Evolutionary conservation across 371 early-diverging fungal species (phyloP), one percentile per base, ranked within the genome.

Genomic region (Dipsacomyces acuminosporus): DNA sequence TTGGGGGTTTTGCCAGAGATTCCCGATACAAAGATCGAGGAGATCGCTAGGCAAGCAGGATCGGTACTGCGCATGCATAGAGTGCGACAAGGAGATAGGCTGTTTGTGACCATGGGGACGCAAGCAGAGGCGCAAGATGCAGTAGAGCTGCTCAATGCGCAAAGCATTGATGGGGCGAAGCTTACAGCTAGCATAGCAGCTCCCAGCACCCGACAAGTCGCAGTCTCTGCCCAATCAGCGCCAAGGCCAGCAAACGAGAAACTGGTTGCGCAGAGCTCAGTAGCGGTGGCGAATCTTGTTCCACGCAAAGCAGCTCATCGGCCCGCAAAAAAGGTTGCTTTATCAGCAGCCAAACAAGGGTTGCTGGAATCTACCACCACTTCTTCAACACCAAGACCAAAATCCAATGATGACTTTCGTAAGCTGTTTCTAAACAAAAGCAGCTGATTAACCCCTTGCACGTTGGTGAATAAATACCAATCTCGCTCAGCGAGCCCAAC

Each of bases 1-100:
- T 34, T 23, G 8, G 66, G 66, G 11, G 61, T 66, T 34, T 56
- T 62, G 25, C 49, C 45, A 41, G 56, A 56, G 15, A 57, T 62
- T 2, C 38, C 50, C 2, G 61, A 56, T 47, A 61, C 61, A 40
- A 30, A 57, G 54, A 48, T 66, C 22, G 62, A 48, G 42, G 45
- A 18, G 17, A 41, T 66, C 45, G 66, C 62, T 2, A 52, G 36
- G n/a, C 24, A 33, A 4, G 48, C 49, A 0, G 66, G 66, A 9
- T 33, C 48, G 21, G 49, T 61, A 4, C 42, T 61, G 17, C 56
- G 62, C 5, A 53, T 66, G 18, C 57, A 48, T 41, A 43, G 62
- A 21, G 57, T 49, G 43, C 57, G 48, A 30, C 35, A 45, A 3
- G 66, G 61, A 22, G 57, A 56, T 19, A 40, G 40, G 15, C 57